phyloP scores from a whole-genome alignment of 371 early-diverging fungal species.

The Zychaea mexicana region DNA sequence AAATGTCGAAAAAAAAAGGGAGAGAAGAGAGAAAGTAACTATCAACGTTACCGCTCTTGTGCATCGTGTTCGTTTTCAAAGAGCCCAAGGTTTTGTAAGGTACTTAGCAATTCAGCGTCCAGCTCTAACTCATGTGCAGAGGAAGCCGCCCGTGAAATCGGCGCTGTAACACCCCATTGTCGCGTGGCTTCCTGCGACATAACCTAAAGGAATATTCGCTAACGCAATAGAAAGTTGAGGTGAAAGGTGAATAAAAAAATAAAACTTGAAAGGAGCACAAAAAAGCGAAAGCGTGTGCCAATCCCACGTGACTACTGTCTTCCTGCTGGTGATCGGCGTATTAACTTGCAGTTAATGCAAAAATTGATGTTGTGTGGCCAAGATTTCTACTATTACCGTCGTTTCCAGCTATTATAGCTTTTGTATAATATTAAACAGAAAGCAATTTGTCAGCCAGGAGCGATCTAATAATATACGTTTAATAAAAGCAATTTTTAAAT shows the following conservation, averaged over 20 bases:
- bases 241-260: neutral
- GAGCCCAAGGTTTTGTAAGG: constrained; percentile 67
- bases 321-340: too few relatives aligned
- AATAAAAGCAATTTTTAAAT: too few relatives aligned
- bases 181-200: constrained; percentile 23
- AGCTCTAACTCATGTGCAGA: constrained; percentile 62
- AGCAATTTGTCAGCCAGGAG: too few relatives aligned
- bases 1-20: neutral
- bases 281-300: too few relatives aligned
- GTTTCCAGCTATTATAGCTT: too few relatives aligned
- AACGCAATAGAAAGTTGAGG: neutral
- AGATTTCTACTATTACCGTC: too few relatives aligned
- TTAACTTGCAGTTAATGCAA: too few relatives aligned
- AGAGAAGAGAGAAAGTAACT: too few relatives aligned
- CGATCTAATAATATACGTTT: too few relatives aligned
- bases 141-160: constrained; percentile 53
- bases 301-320: too few relatives aligned
- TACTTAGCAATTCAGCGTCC: constrained; percentile 64
- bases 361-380: too few relatives aligned
- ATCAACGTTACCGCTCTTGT: constrained; percentile 38
- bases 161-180: constrained; percentile 63
- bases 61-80: constrained; percentile 80
- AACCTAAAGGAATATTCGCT: neutral
- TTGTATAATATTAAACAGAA: too few relatives aligned
- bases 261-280: neutral